phyloP scores from a whole-genome alignment of 2,329 filamentous ascomycete genomes.

The Colletotrichum sp. region DNA sequence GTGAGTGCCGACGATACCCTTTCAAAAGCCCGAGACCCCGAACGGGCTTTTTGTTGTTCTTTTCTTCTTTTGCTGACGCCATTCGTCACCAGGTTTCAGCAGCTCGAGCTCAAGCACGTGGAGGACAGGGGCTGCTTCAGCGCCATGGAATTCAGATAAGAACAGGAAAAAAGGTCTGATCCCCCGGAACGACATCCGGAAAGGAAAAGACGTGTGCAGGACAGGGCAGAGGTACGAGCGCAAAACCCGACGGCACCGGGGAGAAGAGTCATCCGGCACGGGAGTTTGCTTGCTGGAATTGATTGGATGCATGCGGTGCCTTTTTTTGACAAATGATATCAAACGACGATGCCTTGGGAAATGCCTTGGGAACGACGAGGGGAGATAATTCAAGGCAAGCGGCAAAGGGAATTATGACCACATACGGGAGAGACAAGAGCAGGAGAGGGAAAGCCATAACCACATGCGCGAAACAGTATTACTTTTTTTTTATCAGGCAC shows the following conservation, averaged over 20 bases:
- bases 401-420: background rate
- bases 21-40: background rate
- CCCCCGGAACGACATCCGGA: background rate
- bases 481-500: conserved; percentile 8
- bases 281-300: background rate
- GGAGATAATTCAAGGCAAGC: background rate
- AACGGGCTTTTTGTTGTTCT: background rate
- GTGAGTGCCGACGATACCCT: conserved; percentile 56
- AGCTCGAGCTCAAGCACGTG: conserved; percentile 89
- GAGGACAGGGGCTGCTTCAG: conserved; percentile 82
- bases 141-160: conserved; percentile 78
- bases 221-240: background rate
- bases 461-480: background rate
- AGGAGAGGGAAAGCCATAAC: background rate
- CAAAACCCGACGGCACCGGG: background rate
- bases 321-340: conserved; percentile 16
- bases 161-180: conserved; percentile 20
- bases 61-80: conserved; percentile 1
- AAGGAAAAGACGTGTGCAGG: background rate
- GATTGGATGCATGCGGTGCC: background rate
- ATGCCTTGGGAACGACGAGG: conserved; percentile 6
- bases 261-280: background rate
- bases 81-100: conserved; percentile 74
- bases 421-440: background rate
- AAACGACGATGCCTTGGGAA: conserved; percentile 11